Evolutionary conservation across 1,284 basidiomycete genomes (phyloP).

Genomic region (Cryptococcus jaspeensis): DNA sequence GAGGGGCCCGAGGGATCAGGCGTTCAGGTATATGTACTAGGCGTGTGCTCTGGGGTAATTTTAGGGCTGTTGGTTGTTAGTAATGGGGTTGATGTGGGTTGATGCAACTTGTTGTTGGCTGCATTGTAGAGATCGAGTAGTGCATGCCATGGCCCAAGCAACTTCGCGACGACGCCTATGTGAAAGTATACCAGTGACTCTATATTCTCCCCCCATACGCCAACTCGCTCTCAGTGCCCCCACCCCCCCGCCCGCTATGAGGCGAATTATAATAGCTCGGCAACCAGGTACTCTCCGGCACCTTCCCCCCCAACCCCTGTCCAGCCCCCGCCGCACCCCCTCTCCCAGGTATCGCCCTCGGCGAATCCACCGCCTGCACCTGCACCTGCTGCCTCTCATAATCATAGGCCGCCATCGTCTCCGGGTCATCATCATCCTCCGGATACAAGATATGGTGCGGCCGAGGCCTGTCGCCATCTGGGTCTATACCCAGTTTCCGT

Average conservation of each 20-base stretch:
- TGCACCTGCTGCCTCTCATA: not conserved
- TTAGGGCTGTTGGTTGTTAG: no score
- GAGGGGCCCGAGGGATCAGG: slow-evolving; percentile 15
- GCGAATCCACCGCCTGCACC: slow-evolving; percentile 1
- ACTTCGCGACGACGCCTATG: no score
- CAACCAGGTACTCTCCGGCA: slow-evolving; percentile 17
- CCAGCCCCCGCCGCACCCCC: not conserved
- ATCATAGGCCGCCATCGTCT: not conserved
- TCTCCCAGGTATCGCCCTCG: not conserved
- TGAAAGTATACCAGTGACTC: no score
- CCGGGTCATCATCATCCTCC: slow-evolving; percentile 1
- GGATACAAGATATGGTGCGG: slow-evolving; percentile 16
- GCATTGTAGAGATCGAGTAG: no score
- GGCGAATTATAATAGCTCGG: slow-evolving; percentile 26
- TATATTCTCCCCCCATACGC: no score
- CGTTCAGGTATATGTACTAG: slow-evolving; percentile 13
- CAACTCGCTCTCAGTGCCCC: no score
- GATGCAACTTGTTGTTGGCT: no score
- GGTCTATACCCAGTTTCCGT: slow-evolving; percentile 19
- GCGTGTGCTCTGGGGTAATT: no score
- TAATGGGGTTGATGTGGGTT: no score
- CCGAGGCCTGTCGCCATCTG: not conserved
- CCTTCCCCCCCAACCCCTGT: not conserved
- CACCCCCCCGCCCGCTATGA: not conserved
- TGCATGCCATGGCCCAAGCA: no score